These are phyloP conservation scores for Cronartium quercuum DNA, from an alignment of 1,284 basidiomycete genomes.

Conservation along the genomic window DNA sequence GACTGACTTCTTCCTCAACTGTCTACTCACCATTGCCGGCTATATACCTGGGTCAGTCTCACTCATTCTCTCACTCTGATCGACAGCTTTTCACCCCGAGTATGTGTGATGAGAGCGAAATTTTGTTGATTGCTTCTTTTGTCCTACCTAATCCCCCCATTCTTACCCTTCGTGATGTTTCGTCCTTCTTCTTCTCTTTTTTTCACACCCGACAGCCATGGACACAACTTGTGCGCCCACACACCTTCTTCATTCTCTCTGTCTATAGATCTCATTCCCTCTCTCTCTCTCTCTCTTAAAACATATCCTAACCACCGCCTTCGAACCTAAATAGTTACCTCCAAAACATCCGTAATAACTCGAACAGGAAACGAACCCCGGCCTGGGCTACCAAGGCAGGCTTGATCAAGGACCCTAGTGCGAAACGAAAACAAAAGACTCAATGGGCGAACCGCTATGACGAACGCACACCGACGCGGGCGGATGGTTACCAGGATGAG, in stretches of 20 bases:
- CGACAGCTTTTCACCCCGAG: neutral
- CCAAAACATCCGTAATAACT: slow-evolving; percentile 91
- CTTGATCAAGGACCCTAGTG: slow-evolving; percentile 61
- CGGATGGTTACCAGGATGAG: slow-evolving; percentile 32
- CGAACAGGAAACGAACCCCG: slow-evolving; percentile 79
- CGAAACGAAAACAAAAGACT: slow-evolving; percentile 3
- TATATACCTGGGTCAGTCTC: slow-evolving; percentile 67
- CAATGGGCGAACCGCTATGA: slow-evolving; percentile 36
- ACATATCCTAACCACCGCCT: neutral
- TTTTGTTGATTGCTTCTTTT: neutral
- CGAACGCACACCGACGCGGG: slow-evolving; percentile 17
- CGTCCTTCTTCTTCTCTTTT: slow-evolving; percentile 56
- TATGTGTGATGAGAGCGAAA: neutral
- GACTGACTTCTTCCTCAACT: slow-evolving; percentile 84
- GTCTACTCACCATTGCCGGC: slow-evolving; percentile 79
- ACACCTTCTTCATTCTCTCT: neutral
- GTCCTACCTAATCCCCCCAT: neutral
- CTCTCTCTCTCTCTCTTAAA: neutral
- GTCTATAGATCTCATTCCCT: neutral
- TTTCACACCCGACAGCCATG: slow-evolving; percentile 25
- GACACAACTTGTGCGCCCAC: slow-evolving; percentile 22
- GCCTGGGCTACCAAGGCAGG: slow-evolving; percentile 89
- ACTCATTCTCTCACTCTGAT: too few species aligned
- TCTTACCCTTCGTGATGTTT: neutral
- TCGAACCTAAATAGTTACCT: slow-evolving; percentile 8